Evolutionary conservation across 257 asterid genomes (phyloP).

Genomic region (Capsicum pubescens): DNA sequence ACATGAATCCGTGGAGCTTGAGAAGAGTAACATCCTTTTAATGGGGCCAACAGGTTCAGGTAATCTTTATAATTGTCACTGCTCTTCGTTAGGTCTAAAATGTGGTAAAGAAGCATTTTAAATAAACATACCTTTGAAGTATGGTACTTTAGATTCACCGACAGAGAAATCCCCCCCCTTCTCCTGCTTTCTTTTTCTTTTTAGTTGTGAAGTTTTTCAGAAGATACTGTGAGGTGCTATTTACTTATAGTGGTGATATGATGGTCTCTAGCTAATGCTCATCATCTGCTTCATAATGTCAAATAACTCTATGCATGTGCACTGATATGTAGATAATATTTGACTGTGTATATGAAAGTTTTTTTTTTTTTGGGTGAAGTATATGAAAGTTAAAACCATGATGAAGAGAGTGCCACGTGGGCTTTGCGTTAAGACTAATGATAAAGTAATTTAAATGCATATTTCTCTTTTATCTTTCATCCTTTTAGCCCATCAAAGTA

Average conservation of each 20-base stretch:
- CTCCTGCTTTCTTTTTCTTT: background rate
- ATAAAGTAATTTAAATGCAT: background rate
- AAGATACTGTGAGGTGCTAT: background rate
- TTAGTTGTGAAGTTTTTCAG: background rate
- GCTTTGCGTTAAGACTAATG: background rate
- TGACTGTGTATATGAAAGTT: background rate
- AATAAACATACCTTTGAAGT: background rate
- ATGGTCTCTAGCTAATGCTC: background rate
- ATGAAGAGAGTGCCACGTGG: background rate
- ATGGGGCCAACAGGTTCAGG: constrained; percentile 99
- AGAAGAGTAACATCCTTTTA: constrained; percentile 96
- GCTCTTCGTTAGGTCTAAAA: background rate
- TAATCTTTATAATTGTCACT: constrained; percentile 48
- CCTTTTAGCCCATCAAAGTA: background rate
- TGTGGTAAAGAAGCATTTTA: background rate
- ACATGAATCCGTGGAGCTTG: constrained; percentile 81
- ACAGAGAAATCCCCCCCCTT: background rate
- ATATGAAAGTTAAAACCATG: background rate
- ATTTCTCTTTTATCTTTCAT: background rate
- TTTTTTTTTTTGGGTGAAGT: background rate
- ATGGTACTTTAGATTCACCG: background rate
- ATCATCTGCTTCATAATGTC: background rate
- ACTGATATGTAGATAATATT: background rate
- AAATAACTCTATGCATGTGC: background rate
- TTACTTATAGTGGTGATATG: background rate